Percentiles rank a stretch among this genome's conserved stretches.
Conservation (phyloP, 805 yeast genomes). For the Saturnispora halmiae region DNA sequence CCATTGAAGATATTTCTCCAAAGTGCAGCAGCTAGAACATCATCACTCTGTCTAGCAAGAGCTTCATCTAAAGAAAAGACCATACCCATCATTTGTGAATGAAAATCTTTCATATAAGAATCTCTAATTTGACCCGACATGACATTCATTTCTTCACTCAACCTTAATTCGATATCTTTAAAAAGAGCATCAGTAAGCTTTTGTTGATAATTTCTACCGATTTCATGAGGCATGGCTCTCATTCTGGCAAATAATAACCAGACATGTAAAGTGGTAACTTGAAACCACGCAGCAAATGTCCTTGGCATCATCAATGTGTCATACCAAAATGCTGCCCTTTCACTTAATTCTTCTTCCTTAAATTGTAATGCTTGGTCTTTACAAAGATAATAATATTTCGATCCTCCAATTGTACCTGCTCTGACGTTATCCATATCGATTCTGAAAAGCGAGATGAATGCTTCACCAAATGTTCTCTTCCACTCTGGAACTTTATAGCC, state of each 20-base stretch:
- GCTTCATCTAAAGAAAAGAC: conserved; percentile 92
- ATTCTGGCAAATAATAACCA: conserved; percentile 93
- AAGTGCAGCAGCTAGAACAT: conserved; percentile 65
- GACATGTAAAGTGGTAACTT: conserved; percentile 78
- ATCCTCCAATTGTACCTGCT: conserved; percentile 92
- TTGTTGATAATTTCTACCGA: conserved; percentile 85
- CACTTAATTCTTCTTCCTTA: conserved; percentile 62
- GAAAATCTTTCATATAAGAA: conserved; percentile 80
- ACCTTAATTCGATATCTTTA: conserved; percentile 78
- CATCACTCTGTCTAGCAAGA: conserved; percentile 59
- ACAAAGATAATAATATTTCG: conserved; percentile 77
- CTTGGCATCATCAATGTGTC: conserved; percentile 72
- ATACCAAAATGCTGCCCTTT: conserved; percentile 76
- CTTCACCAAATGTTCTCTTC: conserved; percentile 55
- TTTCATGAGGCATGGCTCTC: conserved; percentile 91
- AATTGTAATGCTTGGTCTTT: conserved; percentile 74
- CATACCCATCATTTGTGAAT: conserved; percentile 81
- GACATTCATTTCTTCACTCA: conserved; percentile 81
- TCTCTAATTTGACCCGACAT: conserved; percentile 74
- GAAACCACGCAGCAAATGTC: conserved; percentile 95
- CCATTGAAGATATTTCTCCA: conserved; percentile 93
- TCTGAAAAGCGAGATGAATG: conserved; percentile 49
- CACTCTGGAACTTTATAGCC: conserved; percentile 34
- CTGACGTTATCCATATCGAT: conserved; percentile 88
- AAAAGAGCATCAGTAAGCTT: conserved; percentile 83